phyloP scores from a whole-genome alignment of 1,284 basidiomycete species.

The Leccinum subrobustum region DNA sequence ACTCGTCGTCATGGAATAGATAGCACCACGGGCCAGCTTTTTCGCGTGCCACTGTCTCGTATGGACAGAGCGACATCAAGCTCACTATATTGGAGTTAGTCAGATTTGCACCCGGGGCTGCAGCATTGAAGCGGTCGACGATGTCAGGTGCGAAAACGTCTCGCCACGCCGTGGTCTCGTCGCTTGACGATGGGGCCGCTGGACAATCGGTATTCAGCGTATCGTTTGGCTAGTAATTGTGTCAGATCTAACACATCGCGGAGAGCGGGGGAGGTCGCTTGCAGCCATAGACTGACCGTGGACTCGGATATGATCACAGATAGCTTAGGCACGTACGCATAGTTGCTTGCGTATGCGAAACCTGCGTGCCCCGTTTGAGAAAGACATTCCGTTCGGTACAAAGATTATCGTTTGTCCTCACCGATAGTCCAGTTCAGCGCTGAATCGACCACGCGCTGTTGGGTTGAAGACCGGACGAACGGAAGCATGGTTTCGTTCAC shows the following conservation, averaged over 20 bases:
- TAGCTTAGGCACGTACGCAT: slow-evolving; percentile 39
- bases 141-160: slow-evolving; percentile 55
- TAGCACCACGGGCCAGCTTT: background rate
- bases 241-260: background rate
- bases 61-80: slow-evolving; percentile 75
- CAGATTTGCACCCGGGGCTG: slow-evolving; percentile 63
- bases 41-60: slow-evolving; percentile 41
- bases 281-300: slow-evolving; percentile 38
- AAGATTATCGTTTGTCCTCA: slow-evolving; percentile 25
- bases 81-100: slow-evolving; percentile 54
- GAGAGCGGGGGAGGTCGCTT: background rate
- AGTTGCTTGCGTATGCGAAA: slow-evolving; percentile 47
- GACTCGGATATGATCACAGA: slow-evolving; percentile 54
- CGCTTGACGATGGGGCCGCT: slow-evolving; percentile 38
- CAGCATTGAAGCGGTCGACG: slow-evolving; percentile 57
- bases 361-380: slow-evolving; percentile 35
- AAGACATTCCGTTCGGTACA: background rate
- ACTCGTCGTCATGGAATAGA: too few relatives aligned
- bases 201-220: slow-evolving; percentile 72
- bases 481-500: slow-evolving; percentile 46
- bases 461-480: slow-evolving; percentile 64
- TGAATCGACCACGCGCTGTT: slow-evolving; percentile 60
- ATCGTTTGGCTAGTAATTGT: slow-evolving; percentile 50
- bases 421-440: slow-evolving; percentile 71
- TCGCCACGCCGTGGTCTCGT: slow-evolving; percentile 50